phyloP scores from a whole-genome alignment of 2,329 filamentous ascomycete species.

The Diaporthe citri region DNA sequence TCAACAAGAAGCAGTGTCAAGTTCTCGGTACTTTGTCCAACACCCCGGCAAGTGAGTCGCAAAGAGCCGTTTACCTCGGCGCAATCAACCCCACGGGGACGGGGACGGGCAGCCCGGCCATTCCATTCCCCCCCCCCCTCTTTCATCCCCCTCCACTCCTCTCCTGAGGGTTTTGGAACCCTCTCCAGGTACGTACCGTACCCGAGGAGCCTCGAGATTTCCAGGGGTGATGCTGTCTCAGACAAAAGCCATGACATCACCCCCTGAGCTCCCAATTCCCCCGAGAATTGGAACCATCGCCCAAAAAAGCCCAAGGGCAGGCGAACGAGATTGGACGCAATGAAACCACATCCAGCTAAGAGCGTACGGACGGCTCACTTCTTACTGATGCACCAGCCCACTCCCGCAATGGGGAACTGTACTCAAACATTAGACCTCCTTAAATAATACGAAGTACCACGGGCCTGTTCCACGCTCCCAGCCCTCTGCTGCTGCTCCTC shows the following conservation, averaged over 20 bases:
- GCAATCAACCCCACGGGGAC: constrained; percentile 28
- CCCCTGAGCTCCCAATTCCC: constrained; percentile 16
- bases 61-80: constrained; percentile 32
- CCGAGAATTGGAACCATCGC: not conserved
- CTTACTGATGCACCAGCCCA: not conserved
- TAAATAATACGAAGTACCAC: constrained; percentile 29
- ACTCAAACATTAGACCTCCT: constrained; percentile 19
- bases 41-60: constrained; percentile 6
- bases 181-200: not conserved
- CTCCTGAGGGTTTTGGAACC: not conserved
- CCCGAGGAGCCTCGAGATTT: not conserved
- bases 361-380: constrained; percentile 4
- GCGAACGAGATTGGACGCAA: constrained; percentile 34
- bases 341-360: constrained; percentile 24
- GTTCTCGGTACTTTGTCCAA: constrained; percentile 10
- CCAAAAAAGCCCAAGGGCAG: constrained; percentile 1
- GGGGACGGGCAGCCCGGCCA: not conserved
- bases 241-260: constrained; percentile 29
- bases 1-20: not conserved
- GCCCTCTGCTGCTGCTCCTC: not conserved
- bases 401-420: constrained; percentile 4
- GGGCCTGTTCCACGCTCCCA: not conserved
- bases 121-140: not conserved
- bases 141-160: too few species aligned
- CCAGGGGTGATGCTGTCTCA: constrained; percentile 16